Conservation (phyloP, 1,284 basidiomycete species). For the Puccinia hordei region DNA sequence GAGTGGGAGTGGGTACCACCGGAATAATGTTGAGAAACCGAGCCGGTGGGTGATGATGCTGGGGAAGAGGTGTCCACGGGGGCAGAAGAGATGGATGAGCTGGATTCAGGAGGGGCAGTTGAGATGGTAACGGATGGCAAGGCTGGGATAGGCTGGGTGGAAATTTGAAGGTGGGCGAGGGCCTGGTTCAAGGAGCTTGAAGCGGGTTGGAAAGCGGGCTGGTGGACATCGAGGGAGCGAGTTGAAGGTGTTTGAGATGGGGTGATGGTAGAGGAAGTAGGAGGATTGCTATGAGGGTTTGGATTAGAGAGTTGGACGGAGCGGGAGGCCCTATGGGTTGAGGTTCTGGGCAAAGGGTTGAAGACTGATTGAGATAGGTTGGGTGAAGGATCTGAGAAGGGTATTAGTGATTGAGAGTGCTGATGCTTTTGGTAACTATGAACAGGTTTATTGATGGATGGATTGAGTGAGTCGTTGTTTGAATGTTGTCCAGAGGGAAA, state of each 20-base stretch:
- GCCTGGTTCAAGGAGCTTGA: background rate
- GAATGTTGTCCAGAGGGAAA: background rate
- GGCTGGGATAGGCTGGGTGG: background rate
- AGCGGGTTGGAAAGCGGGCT: conserved; percentile 3
- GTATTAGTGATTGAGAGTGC: conserved; percentile 25
- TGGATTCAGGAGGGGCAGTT: background rate
- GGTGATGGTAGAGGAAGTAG: background rate
- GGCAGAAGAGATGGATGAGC: background rate
- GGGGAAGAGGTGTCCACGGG: background rate
- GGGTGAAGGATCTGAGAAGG: background rate
- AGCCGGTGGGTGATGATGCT: background rate
- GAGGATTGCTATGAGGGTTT: background rate
- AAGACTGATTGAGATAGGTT: background rate
- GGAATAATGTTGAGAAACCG: background rate
- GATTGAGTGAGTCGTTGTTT: background rate
- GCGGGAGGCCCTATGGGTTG: background rate
- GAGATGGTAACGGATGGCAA: conserved; percentile 10
- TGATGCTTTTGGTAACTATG: conserved; percentile 15
- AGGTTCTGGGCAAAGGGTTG: conserved; percentile 6
- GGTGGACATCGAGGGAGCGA: conserved; percentile 17
- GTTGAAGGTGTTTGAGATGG: conserved; percentile 6
- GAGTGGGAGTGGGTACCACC: background rate
- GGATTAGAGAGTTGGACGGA: conserved; percentile 4
- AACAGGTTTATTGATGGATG: conserved; percentile 4
- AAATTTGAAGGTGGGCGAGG: background rate